Evolutionary conservation across 805 yeast species (phyloP), one percentile per base, ranked within the genome.

Genomic region (Candida takata): DNA sequence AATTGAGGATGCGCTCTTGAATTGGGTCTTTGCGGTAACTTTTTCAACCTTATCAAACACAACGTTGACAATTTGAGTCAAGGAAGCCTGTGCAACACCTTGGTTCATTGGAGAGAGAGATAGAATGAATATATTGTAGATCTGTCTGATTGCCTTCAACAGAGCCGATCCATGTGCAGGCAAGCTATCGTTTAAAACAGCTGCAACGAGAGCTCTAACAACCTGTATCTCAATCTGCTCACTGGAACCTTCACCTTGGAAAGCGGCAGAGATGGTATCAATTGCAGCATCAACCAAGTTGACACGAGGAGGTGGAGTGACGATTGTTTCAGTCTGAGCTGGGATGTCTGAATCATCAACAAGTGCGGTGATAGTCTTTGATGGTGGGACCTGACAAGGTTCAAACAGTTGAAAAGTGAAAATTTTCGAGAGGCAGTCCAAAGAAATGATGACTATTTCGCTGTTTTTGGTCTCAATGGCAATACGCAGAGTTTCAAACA

Each of bases 161-260:
- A 92, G 65, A 1, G 88, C 76, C 8, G 87, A 84, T 3, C 97
- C 97, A 54, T 92, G 98, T 15, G 87, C 85, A 19, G 88, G 84
- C 58, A 84, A 69, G 24, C 74, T 72, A 41, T 82, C 88, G 43
- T 85, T 83, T 24, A 90, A 67, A 12, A 87, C 81, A 34, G 95
- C 90, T 43, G 92, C 86, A 55, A 90, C 80, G 34, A 94, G 65
- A 0, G 97, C 97, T 52, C 95, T 77, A 23, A 90, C 82, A 10
- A 92, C 90, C 61, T 94, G 98, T 38, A 92, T 63, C 63, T 94
- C 98, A 24, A 94, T 76, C 38, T 72, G 77, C 17, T 84, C 84
- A 54, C 88, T 95, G 0, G 97, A 86, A 2, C 87, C 86, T 58
- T 92, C 98, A 27, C 95, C 95, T 42, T 81, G 84, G 57, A 85